These are phyloP conservation scores for Megacollybia marginata DNA, from an alignment of 768 basidiomycete genomes.

Conservation along the genomic window DNA sequence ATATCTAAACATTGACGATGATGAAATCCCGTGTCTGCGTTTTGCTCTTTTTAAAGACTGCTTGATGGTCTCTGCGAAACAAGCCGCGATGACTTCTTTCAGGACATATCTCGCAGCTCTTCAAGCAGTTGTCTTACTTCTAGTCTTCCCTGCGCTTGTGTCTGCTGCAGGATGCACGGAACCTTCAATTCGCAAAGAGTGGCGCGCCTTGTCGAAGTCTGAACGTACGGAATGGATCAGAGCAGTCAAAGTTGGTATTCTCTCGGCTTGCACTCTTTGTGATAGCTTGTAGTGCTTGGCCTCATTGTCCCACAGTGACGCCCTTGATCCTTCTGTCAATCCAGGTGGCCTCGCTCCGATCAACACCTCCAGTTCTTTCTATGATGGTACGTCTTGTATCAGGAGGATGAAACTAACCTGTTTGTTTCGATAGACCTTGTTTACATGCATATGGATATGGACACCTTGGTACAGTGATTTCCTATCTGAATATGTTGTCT, in stretches of 20 bases:
- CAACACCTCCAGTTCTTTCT: conserved; percentile 12
- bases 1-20: too few species aligned
- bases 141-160: too few species aligned
- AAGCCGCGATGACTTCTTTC: too few species aligned
- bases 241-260: conserved; percentile 7
- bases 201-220: conserved; percentile 9
- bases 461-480: not conserved
- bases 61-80: too few species aligned
- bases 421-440: conserved; percentile 3
- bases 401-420: too few species aligned
- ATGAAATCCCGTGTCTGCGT: too few species aligned
- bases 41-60: too few species aligned
- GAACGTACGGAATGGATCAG: conserved; percentile 12
- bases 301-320: conserved; percentile 4
- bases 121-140: too few species aligned
- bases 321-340: conserved; percentile 5
- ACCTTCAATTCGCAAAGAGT: conserved; percentile 12
- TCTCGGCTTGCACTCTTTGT: not conserved
- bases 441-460: conserved; percentile 14
- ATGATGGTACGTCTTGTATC: conserved; percentile 5
- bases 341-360: conserved; percentile 9
- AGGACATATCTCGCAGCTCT: too few species aligned
- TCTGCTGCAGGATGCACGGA: conserved; percentile 2
- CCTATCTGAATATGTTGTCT: not conserved
- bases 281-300: conserved; percentile 10